Conservation (phyloP, 306 rosid species). For the Calophaca sinica region DNA sequence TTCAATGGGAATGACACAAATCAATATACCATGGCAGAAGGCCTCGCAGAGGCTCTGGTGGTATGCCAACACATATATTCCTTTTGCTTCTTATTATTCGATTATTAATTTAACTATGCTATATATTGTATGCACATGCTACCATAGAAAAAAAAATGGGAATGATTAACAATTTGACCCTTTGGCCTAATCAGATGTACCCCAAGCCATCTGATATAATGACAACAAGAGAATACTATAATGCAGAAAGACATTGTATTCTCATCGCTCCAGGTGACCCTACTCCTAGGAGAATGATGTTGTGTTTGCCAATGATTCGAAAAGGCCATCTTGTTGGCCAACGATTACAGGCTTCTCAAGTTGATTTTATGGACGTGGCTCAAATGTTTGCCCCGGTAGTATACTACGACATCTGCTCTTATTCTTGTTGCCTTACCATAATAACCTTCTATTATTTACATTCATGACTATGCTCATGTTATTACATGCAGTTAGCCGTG, state of each 20-base stretch:
- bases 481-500: slow-evolving; percentile 24
- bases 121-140: background rate
- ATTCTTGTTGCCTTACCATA: background rate
- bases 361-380: slow-evolving; percentile 23
- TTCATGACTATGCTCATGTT: slow-evolving; percentile 17
- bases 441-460: background rate
- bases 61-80: slow-evolving; percentile 15
- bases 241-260: slow-evolving; percentile 42
- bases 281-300: background rate
- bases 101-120: background rate
- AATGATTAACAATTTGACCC: background rate
- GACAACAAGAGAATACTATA: slow-evolving; percentile 20
- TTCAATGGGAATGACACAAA: slow-evolving; percentile 28
- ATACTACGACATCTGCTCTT: background rate
- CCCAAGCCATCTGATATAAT: background rate
- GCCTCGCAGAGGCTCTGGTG: slow-evolving; percentile 38
- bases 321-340: background rate
- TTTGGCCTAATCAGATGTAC: slow-evolving; percentile 40
- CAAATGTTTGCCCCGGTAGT: slow-evolving; percentile 33
- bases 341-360: background rate
- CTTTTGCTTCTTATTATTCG: background rate
- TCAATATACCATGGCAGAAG: slow-evolving; percentile 19
- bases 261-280: slow-evolving; percentile 32
- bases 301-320: slow-evolving; percentile 29
- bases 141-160: background rate